phyloP scores from a whole-genome alignment of 2,329 filamentous ascomycete species.

The Zelopaecilomyces penicillatus region DNA sequence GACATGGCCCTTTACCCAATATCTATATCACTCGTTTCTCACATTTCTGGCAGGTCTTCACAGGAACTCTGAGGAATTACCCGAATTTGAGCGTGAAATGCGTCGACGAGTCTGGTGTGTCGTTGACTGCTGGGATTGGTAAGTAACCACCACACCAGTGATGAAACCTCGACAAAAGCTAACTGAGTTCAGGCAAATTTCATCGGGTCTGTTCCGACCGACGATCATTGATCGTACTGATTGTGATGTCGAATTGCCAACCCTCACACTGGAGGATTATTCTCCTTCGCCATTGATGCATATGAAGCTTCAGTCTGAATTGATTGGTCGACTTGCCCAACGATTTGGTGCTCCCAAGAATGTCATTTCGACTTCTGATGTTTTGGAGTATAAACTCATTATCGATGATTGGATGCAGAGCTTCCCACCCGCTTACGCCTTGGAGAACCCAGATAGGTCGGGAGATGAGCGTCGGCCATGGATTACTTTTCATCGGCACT shows the following conservation, averaged over 20 bases:
- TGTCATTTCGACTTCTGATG: conserved; percentile 18
- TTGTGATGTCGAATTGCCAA: conserved; percentile 18
- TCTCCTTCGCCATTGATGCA: conserved; percentile 20
- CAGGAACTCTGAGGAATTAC: conserved; percentile 13
- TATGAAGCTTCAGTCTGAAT: conserved; percentile 22
- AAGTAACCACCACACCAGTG: conserved; percentile 1
- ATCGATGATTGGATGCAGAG: conserved; percentile 33
- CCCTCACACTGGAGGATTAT: conserved; percentile 19
- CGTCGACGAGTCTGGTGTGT: conserved; percentile 24
- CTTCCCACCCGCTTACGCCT: conserved; percentile 32
- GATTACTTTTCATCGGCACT: conserved; percentile 37
- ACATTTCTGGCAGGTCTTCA: conserved; percentile 13
- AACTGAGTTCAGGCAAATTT: conserved; percentile 21
- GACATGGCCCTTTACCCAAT: neutral
- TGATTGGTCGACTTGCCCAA: conserved; percentile 15
- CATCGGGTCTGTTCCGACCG: conserved; percentile 22
- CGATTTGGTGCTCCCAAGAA: conserved; percentile 19
- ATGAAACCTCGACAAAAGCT: neutral
- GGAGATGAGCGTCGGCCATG: conserved; percentile 31
- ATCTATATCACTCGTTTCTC: neutral
- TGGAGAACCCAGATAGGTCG: conserved; percentile 30
- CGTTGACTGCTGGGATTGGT: conserved; percentile 27
- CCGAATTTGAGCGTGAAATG: conserved; percentile 24
- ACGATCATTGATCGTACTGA: conserved; percentile 23
- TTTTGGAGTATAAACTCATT: conserved; percentile 17